Evolutionary conservation across 257 asterid genomes (phyloP), one percentile per base, ranked within the genome.

Genomic region (Leonotis leonurus): DNA sequence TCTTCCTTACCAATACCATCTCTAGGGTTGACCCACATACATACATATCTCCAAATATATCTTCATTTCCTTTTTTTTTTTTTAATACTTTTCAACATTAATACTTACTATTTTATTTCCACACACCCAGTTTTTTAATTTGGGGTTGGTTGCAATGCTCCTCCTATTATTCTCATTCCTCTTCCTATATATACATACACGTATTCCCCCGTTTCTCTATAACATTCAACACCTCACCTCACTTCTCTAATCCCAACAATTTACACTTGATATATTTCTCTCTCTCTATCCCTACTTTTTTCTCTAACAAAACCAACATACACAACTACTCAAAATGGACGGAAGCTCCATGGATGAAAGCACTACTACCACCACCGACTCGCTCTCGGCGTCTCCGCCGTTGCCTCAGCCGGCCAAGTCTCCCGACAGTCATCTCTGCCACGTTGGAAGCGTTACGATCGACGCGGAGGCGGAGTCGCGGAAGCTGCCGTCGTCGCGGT

Each of bases 1-100:
- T n/a, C n/a, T n/a, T n/a, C n/a, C n/a, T n/a, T n/a, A n/a, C n/a
- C n/a, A n/a, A n/a, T n/a, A n/a, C n/a, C n/a, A n/a, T n/a, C n/a
- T n/a, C n/a, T n/a, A n/a, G 82, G 79, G 90, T 86, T 86, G 91
- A 81, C 97, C 95, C 93, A 79, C 79, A 63, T 69, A 84, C n/a
- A n/a, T 60, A 70, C 82, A 69, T 73, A 62, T 66, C 57, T 45
- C n/a, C n/a, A 9, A n/a, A n/a, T n/a, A n/a, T 48, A n/a, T 1
- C 11, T 3, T 41, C 30, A n/a, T n/a, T n/a, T n/a, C n/a, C n/a
- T n/a, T n/a, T n/a, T n/a, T n/a, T n/a, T n/a, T n/a, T n/a, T n/a
- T n/a, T n/a, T n/a, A n/a, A 18, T 43, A 21, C 11, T 39, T 11
- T 8, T 18, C 53, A 14, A 41, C 44, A 69, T 22, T 58, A 51